Percentiles rank a stretch among this genome's conserved stretches.
phyloP scores from a whole-genome alignment of 2,329 filamentous ascomycete genomes.

The Phyllosticta capitalensis region DNA sequence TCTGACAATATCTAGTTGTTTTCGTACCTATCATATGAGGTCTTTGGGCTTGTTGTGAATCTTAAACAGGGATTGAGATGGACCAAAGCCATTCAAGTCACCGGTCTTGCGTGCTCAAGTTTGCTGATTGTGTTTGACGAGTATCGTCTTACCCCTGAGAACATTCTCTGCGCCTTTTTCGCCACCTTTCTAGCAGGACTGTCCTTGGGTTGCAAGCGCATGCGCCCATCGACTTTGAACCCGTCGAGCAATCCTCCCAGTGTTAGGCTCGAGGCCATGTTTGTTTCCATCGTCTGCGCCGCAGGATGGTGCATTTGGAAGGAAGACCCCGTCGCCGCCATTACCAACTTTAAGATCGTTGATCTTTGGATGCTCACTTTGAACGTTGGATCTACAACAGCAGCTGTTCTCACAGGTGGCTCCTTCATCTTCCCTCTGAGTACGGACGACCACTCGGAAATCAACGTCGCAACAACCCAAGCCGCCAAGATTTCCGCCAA shows the following conservation, averaged over 20 bases:
- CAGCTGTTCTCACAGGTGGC: slow-evolving; percentile 11
- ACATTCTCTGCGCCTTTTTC: not conserved
- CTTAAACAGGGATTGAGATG: slow-evolving; percentile 16
- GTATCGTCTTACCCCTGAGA: not conserved
- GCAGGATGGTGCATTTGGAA: slow-evolving; percentile 1
- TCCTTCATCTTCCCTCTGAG: slow-evolving; percentile 12
- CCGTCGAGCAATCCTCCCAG: not conserved
- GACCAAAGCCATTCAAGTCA: slow-evolving; percentile 21
- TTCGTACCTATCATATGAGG: slow-evolving; percentile 11
- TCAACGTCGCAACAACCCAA: not conserved
- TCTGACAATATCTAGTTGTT: slow-evolving; percentile 16
- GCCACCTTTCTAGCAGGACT: slow-evolving; percentile 1
- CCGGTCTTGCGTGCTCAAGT: slow-evolving; percentile 6
- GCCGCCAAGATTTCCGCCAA: slow-evolving; percentile 4
- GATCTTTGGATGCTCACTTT: slow-evolving; percentile 7
- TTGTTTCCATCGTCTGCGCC: not conserved
- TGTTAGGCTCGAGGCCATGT: not conserved
- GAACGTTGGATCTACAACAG: slow-evolving; percentile 10
- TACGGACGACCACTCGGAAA: not conserved
- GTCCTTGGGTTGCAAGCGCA: not conserved
- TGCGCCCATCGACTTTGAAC: not conserved
- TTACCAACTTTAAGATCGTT: slow-evolving; percentile 8
- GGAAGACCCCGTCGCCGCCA: not conserved
- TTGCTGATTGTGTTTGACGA: slow-evolving; percentile 4
- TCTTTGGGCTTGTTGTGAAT: slow-evolving; percentile 14